A percentile compares a stretch with the other conserved stretches of the same genome.
phyloP scores from a whole-genome alignment of 768 basidiomycete species.

The Xanthoconium purpureum region DNA sequence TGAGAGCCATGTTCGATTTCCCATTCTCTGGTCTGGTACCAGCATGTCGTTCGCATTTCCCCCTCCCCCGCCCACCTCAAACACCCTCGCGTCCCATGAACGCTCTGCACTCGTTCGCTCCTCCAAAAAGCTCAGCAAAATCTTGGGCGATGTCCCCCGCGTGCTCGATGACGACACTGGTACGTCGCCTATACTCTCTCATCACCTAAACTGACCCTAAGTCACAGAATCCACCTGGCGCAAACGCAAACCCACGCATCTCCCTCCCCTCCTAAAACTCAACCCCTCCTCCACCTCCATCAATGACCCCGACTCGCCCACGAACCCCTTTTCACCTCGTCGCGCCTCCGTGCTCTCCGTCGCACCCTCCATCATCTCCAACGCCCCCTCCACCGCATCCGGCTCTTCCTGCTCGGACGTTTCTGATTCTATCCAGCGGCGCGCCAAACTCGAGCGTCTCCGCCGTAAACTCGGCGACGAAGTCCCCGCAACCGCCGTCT shows the following conservation, averaged over 20 bases:
- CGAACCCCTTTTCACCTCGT: not conserved
- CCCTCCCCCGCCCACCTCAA: slow-evolving; percentile 55
- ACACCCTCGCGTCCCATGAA: slow-evolving; percentile 48
- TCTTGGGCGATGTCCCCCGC: slow-evolving; percentile 60
- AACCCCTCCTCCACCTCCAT: too few relatives aligned
- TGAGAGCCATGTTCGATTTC: too few relatives aligned
- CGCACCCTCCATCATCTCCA: slow-evolving; percentile 15
- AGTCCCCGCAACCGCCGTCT: slow-evolving; percentile 60
- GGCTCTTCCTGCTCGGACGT: slow-evolving; percentile 28
- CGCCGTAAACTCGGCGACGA: slow-evolving; percentile 60
- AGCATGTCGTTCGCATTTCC: slow-evolving; percentile 6
- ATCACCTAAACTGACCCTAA: not conserved
- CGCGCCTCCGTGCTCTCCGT: slow-evolving; percentile 8
- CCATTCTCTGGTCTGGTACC: slow-evolving; percentile 28
- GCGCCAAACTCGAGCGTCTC: slow-evolving; percentile 62
- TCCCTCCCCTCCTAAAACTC: slow-evolving; percentile 25
- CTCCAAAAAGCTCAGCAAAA: slow-evolving; percentile 55
- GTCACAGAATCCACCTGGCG: slow-evolving; percentile 19
- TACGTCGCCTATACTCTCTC: not conserved
- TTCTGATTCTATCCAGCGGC: slow-evolving; percentile 40
- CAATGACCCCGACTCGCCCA: too few relatives aligned
- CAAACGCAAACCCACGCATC: slow-evolving; percentile 28
- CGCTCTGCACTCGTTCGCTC: slow-evolving; percentile 55
- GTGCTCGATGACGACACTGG: slow-evolving; percentile 39
- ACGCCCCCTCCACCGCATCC: slow-evolving; percentile 14